phyloP scores from a whole-genome alignment of 805 yeast genomes.

The Zygoascus biomembranicola region DNA sequence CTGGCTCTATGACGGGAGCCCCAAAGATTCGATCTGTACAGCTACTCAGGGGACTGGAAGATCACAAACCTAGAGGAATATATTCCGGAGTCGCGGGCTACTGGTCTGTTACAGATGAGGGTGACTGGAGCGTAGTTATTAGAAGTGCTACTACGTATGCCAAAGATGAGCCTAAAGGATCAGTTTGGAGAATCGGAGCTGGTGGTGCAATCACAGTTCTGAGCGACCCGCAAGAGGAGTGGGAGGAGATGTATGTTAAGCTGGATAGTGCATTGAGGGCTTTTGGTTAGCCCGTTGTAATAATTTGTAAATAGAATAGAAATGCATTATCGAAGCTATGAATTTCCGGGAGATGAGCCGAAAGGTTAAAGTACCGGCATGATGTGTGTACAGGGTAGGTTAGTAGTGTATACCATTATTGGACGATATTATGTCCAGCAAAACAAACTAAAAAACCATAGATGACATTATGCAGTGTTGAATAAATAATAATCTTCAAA shows the following conservation, averaged over 20 bases:
- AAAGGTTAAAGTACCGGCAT: too few relatives aligned
- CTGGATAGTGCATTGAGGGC: slow-evolving; percentile 72
- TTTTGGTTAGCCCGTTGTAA: slow-evolving; percentile 29
- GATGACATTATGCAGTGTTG: background rate
- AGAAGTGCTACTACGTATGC: slow-evolving; percentile 66
- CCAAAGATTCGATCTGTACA: slow-evolving; percentile 93
- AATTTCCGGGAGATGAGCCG: too few relatives aligned
- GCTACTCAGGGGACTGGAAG: slow-evolving; percentile 54
- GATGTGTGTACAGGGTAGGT: too few relatives aligned
- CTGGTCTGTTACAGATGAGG: slow-evolving; percentile 79
- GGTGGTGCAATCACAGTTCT: slow-evolving; percentile 96
- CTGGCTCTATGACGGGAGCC: slow-evolving; percentile 99
- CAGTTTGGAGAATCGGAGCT: slow-evolving; percentile 82
- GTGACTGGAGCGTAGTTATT: slow-evolving; percentile 95
- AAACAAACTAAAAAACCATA: background rate
- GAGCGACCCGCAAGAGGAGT: slow-evolving; percentile 75
- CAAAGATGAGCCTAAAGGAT: slow-evolving; percentile 33
- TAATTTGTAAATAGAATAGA: too few relatives aligned
- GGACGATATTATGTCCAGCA: too few relatives aligned
- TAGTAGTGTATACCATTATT: too few relatives aligned
- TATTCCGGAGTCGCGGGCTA: slow-evolving; percentile 95
- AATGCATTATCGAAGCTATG: too few relatives aligned
- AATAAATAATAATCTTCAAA: background rate
- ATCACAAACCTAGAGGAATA: slow-evolving; percentile 54
- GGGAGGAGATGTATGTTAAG: slow-evolving; percentile 85